Evolutionary conservation across 148 eudicot species (phyloP).

Genomic region (Rhododendron ovatum): DNA sequence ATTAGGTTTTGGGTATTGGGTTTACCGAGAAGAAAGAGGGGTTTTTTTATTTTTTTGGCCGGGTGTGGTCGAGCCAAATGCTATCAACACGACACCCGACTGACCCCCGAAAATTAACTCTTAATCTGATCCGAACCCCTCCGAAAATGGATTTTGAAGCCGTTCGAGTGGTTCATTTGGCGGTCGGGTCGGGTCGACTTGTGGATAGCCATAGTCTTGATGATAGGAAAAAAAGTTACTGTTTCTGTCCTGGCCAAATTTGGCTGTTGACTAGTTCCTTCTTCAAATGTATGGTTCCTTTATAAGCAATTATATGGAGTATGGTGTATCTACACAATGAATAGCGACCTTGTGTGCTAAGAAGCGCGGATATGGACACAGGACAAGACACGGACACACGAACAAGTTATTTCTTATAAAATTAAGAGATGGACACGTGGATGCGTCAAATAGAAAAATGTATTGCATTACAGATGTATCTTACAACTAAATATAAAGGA

Average conservation of each 20-base stretch:
- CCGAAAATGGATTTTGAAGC: not conserved
- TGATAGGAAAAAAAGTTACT: not conserved
- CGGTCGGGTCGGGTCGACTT: not conserved
- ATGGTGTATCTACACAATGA: not conserved
- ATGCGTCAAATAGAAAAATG: not conserved
- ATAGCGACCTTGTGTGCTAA: not conserved
- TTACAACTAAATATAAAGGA: not conserved
- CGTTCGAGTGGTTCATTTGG: not conserved
- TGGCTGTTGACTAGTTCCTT: not conserved
- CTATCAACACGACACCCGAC: no score
- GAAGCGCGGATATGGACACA: not conserved
- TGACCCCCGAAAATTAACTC: not conserved
- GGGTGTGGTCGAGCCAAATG: not conserved
- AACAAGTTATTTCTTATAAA: not conserved
- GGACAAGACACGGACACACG: not conserved
- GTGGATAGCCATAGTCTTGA: not conserved
- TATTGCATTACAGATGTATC: not conserved
- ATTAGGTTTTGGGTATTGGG: not conserved
- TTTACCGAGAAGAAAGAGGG: not conserved
- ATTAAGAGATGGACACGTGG: not conserved
- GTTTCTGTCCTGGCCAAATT: not conserved
- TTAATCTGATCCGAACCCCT: not conserved
- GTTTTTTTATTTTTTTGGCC: not conserved
- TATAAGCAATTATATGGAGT: not conserved
- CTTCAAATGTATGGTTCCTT: not conserved